Evolutionary conservation across 108 stramenopile genomes (phyloP).

Genomic region (Nannochloropsis salina): DNA sequence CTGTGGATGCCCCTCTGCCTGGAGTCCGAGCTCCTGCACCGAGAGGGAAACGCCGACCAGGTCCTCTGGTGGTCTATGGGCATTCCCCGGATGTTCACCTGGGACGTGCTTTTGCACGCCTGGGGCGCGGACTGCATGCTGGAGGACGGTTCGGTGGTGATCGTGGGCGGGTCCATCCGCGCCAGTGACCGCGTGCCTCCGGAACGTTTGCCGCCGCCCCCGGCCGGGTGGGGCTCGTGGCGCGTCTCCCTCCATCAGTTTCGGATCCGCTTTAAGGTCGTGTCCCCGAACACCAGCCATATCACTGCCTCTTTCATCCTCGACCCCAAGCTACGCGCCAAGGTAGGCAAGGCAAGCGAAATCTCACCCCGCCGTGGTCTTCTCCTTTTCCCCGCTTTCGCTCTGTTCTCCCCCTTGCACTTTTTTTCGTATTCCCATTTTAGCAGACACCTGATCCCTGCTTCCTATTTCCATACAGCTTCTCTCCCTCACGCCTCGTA

Average conservation of each 20-base stretch:
- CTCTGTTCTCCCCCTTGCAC: not conserved
- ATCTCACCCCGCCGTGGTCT: not conserved
- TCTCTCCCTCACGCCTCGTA: not conserved
- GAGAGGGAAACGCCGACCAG: not conserved
- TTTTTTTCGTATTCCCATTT: not conserved
- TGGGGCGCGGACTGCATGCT: slow-evolving; percentile 12
- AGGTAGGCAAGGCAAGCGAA: not conserved
- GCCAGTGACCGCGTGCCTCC: not conserved
- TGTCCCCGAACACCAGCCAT: not conserved
- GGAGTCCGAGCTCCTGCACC: not conserved
- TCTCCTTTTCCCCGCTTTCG: too few relatives aligned
- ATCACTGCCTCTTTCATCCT: not conserved
- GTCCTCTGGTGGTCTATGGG: slow-evolving; percentile 8
- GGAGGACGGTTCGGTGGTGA: not conserved
- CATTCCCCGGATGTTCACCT: not conserved
- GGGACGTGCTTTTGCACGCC: not conserved
- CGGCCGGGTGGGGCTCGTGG: not conserved
- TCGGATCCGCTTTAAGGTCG: not conserved
- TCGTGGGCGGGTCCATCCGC: not conserved
- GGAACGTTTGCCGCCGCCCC: not conserved
- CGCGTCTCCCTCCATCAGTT: not conserved
- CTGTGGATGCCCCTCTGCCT: not conserved
- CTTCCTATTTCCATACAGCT: not conserved
- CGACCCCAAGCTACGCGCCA: not conserved
- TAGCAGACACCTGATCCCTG: not conserved